Percentiles rank a stretch among this genome's conserved stretches.
Evolutionary conservation across 2,329 filamentous ascomycete genomes (phyloP).

Genomic region (Didymella lethalis): DNA sequence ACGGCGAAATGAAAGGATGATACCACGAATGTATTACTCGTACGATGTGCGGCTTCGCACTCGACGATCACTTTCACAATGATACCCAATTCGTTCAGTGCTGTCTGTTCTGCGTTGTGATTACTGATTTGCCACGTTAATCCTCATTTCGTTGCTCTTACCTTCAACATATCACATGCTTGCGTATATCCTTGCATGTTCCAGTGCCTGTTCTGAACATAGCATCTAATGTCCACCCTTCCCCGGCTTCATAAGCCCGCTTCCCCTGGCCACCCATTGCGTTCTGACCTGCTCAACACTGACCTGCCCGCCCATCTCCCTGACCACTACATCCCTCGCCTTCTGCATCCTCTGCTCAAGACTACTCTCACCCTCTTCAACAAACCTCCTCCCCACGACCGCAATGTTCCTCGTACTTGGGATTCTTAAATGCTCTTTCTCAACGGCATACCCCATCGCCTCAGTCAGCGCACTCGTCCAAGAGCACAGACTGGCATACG

Average conservation of each 20-base stretch:
- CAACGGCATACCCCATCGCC: constrained; percentile 76
- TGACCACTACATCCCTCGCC: constrained; percentile 68
- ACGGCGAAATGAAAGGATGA: constrained; percentile 51
- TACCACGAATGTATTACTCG: constrained; percentile 48
- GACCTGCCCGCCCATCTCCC: constrained; percentile 55
- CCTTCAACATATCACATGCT: not conserved
- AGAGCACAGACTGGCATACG: constrained; percentile 82
- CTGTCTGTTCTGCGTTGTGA: not conserved
- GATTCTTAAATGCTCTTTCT: constrained; percentile 87
- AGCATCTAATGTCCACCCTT: constrained; percentile 52
- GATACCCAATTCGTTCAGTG: constrained; percentile 49
- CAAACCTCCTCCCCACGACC: constrained; percentile 69
- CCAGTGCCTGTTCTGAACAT: not conserved
- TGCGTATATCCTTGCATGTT: not conserved
- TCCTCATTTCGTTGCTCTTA: not conserved
- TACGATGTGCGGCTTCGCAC: constrained; percentile 36
- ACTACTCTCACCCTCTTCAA: constrained; percentile 56
- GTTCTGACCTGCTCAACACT: constrained; percentile 53
- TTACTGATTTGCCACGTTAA: not conserved
- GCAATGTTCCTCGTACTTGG: constrained; percentile 90
- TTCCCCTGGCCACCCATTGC: constrained; percentile 62
- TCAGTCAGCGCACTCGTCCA: constrained; percentile 76
- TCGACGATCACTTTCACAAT: constrained; percentile 45
- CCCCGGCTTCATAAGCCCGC: constrained; percentile 55
- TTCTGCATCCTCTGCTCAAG: constrained; percentile 66